Evolutionary conservation across 2,329 filamentous ascomycete genomes (phyloP), one percentile per base, ranked within the genome.

Genomic region (Neofusicoccum cordaticola): DNA sequence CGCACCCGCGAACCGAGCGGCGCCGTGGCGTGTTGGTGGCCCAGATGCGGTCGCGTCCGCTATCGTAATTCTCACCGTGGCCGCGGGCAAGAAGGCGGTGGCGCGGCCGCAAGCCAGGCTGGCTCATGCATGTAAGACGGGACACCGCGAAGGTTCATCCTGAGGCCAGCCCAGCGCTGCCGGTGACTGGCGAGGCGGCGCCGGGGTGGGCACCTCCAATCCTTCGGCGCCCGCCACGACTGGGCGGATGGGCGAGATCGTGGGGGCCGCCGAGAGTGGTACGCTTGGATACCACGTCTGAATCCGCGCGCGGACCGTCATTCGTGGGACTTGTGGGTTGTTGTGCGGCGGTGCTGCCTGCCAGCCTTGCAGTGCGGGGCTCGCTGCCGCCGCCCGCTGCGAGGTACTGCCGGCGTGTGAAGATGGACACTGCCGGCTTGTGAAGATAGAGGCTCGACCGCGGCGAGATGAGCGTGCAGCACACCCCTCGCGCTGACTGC

Each of bases 271-370:
- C 19, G 5, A 19, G 9, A 12, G 19, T 57, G 37, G 6, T 22
- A 58, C 53, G 53, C 13, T 34, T 4, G 22, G 15, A 58, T 35
- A 35, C 41, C 8, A 35, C 39, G 53, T n/a, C 41, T 27, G 22
- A 17, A 17, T 58, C 39, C 53, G 3, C 31, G 66, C 4, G 27
- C 27, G 27, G 27, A 4, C 27, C 27, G 27, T 31, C 73, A 69
- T 60, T 60, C 56, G 56, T 48, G 56, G 42, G 22, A 13, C 42
- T 35, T 37, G 31, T 37, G 50, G 12, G 6, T 12, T 8, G 34
- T 4, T 19, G n/a, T 52, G 48, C 48, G 8, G n/a, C 12, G 52
- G 6, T 19, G 37, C 37, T 6, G 11, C 3, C 19, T 13, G 37
- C 9, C 15, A 27, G 51, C 6, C 11, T 19, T 34, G 6, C 8